These are phyloP conservation scores for Cylindrotheca fusiformis DNA, from an alignment of 108 stramenopile genomes.

Conservation along the genomic window DNA sequence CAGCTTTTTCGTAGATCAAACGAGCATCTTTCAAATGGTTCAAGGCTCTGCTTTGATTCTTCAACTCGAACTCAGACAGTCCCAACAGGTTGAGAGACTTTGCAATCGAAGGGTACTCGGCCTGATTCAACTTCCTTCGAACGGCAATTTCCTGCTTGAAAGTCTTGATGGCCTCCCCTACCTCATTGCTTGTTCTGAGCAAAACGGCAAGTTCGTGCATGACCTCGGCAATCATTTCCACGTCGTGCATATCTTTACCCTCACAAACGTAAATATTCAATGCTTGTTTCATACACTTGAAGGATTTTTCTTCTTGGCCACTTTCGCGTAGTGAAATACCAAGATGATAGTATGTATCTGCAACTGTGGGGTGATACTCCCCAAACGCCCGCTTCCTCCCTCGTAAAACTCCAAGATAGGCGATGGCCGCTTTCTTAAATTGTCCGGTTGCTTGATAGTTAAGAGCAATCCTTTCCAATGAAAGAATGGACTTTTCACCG, in stretches of 20 bases:
- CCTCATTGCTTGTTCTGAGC: conserved; percentile 31
- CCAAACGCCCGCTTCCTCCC: conserved; percentile 42
- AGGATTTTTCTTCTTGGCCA: conserved; percentile 48
- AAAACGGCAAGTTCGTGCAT: conserved; percentile 63
- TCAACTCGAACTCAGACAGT: conserved; percentile 43
- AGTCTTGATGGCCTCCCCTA: conserved; percentile 41
- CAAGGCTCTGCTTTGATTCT: conserved; percentile 44
- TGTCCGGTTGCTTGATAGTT: conserved; percentile 48
- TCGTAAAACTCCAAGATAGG: conserved; percentile 53
- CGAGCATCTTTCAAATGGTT: conserved; percentile 58
- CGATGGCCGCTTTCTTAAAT: conserved; percentile 51
- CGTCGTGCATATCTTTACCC: conserved; percentile 50
- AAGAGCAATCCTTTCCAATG: conserved; percentile 50
- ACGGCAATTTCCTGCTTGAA: conserved; percentile 59
- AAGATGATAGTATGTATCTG: conserved; percentile 52
- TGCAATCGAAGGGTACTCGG: conserved; percentile 46
- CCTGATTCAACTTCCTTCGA: conserved; percentile 45
- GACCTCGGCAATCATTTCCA: conserved; percentile 58
- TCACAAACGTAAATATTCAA: conserved; percentile 52
- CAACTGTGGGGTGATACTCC: conserved; percentile 37
- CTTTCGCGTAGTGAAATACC: conserved; percentile 47
- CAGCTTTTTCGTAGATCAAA: conserved; percentile 39
- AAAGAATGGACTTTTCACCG: conserved; percentile 37
- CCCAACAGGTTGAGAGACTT: conserved; percentile 49
- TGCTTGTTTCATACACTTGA: conserved; percentile 66